phyloP scores from a whole-genome alignment of 1,284 basidiomycete genomes.

The Flammula alnicola region DNA sequence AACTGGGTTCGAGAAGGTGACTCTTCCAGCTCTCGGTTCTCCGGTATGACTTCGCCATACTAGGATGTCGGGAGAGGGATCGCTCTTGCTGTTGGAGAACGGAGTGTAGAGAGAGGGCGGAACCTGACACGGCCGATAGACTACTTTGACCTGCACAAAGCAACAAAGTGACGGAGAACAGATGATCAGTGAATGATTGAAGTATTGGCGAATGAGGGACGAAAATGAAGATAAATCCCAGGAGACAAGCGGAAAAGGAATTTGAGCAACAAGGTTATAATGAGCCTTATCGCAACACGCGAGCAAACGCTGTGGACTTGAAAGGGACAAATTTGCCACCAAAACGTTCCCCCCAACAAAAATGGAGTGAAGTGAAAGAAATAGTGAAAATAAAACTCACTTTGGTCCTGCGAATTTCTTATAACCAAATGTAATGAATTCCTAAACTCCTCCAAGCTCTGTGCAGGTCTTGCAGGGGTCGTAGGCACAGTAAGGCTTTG shows the following conservation, averaged over 20 bases:
- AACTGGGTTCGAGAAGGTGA: conserved; percentile 7
- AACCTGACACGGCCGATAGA: conserved; percentile 20
- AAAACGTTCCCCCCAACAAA: too few species aligned
- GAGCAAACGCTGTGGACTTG: background rate
- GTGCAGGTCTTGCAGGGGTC: conserved; percentile 28
- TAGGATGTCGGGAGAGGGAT: conserved; percentile 43
- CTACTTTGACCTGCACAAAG: conserved; percentile 23
- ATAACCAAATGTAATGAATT: conserved; percentile 38
- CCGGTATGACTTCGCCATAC: conserved; percentile 41
- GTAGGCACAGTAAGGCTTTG: conserved; percentile 6
- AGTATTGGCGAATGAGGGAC: background rate
- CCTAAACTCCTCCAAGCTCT: conserved; percentile 47
- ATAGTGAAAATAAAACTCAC: conserved; percentile 21
- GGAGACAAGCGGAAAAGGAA: too few species aligned
- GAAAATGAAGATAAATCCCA: background rate
- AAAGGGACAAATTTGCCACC: conserved; percentile 1
- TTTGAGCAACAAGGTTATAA: too few species aligned
- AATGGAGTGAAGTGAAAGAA: background rate
- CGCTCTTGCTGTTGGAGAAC: conserved; percentile 19
- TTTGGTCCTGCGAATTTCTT: conserved; percentile 24
- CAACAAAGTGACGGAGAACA: background rate
- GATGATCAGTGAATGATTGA: conserved; percentile 6
- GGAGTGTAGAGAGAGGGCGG: conserved; percentile 13
- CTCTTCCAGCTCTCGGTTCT: conserved; percentile 30
- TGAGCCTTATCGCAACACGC: too few species aligned